Percentiles rank a stretch among this genome's conserved stretches.
These are phyloP conservation scores for Pseudopithomyces chartarum DNA, from an alignment of 2,329 filamentous ascomycete species.

Conservation along the genomic window DNA sequence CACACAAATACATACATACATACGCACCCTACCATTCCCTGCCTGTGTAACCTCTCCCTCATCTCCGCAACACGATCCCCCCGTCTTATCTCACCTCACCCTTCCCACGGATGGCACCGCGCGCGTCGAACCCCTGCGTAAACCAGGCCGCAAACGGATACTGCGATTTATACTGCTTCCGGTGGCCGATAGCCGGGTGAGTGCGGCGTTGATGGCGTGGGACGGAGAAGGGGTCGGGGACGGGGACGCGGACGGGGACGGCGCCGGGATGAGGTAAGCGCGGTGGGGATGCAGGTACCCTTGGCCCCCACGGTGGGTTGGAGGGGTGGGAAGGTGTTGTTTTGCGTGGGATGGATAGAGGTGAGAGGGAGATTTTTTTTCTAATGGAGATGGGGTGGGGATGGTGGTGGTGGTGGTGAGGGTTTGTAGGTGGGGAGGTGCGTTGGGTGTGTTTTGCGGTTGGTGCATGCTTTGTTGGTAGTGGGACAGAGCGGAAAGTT, in stretches of 20 bases:
- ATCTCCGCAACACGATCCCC: neutral
- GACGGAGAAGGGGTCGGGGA: too few species aligned
- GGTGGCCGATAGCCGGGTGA: neutral
- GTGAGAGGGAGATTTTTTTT: neutral
- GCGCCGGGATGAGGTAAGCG: neutral
- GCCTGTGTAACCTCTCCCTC: neutral
- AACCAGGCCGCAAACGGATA: neutral
- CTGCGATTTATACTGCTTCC: neutral
- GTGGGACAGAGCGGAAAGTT: too few species aligned
- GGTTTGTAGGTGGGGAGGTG: neutral
- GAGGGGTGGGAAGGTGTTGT: neutral
- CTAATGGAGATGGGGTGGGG: neutral
- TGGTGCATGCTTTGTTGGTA: too few species aligned
- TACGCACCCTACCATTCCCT: neutral
- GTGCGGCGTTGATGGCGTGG: neutral
- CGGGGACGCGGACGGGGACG: too few species aligned
- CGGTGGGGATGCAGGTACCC: neutral
- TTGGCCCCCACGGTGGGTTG: neutral
- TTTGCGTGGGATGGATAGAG: too few species aligned
- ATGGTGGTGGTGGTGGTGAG: neutral
- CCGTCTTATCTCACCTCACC: neutral
- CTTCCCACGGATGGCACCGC: neutral
- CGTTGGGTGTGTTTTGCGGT: too few species aligned
- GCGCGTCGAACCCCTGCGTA: neutral
- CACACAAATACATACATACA: too few species aligned